These are phyloP conservation scores for Hypoxylon rickii DNA, from an alignment of 495 filamentous ascomycete genomes.

Conservation along the genomic window DNA sequence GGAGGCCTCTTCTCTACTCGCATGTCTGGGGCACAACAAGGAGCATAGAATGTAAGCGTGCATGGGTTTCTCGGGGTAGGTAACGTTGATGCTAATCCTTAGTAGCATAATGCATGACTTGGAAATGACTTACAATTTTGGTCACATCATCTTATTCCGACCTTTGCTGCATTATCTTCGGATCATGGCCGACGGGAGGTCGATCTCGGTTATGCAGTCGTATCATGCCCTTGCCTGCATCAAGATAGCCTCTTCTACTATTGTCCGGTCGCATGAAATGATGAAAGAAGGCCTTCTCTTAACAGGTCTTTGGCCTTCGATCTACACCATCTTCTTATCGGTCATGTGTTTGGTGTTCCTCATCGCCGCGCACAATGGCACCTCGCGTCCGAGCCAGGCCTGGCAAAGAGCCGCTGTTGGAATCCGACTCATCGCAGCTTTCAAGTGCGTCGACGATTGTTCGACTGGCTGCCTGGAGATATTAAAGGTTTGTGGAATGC, in stretches of 20 bases:
- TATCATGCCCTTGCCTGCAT: slow-evolving; percentile 8
- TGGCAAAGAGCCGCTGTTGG: slow-evolving; percentile 6
- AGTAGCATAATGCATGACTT: slow-evolving; percentile 1
- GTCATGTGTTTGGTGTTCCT: slow-evolving; percentile 9
- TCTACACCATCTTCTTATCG: slow-evolving; percentile 5
- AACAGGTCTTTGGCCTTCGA: slow-evolving; percentile 1
- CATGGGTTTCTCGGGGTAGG: background rate
- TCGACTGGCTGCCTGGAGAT: background rate
- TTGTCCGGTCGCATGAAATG: slow-evolving; percentile 5
- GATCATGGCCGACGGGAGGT: slow-evolving; percentile 7
- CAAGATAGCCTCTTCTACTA: slow-evolving; percentile 6
- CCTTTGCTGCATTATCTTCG: slow-evolving; percentile 4
- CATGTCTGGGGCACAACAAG: background rate
- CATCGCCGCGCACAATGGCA: slow-evolving; percentile 5
- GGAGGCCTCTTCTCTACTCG: slow-evolving; percentile 1
- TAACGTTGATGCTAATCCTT: background rate
- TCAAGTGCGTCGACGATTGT: slow-evolving; percentile 6
- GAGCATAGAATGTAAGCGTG: slow-evolving; percentile 2
- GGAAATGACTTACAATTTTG: slow-evolving; percentile 11
- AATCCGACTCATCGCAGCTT: slow-evolving; percentile 3
- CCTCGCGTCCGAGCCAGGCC: background rate
- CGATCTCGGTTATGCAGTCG: background rate
- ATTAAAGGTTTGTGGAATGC: background rate
- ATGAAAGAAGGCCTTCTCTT: background rate
- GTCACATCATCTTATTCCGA: slow-evolving; percentile 6